These are phyloP conservation scores for Suhomyces faveliae DNA, from an alignment of 805 yeast species.

Conservation along the genomic window DNA sequence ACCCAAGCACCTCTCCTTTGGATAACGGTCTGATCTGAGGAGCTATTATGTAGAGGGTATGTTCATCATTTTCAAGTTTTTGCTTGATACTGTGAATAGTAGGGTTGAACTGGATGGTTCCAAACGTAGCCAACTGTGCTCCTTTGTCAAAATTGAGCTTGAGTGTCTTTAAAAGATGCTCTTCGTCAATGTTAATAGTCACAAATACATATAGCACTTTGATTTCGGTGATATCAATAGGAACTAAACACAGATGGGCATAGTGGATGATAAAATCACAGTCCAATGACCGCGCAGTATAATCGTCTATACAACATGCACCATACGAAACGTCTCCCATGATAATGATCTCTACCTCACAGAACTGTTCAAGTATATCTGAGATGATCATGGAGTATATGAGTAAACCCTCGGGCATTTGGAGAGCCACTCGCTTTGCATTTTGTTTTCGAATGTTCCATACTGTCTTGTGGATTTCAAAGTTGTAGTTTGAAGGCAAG, in stretches of 20 bases:
- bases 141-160: slow-evolving; percentile 65
- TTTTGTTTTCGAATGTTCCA: slow-evolving; percentile 80
- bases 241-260: slow-evolving; percentile 96
- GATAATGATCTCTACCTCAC: slow-evolving; percentile 79
- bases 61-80: slow-evolving; percentile 51
- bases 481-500: slow-evolving; percentile 88
- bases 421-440: slow-evolving; percentile 86
- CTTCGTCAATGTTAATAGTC: slow-evolving; percentile 83
- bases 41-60: slow-evolving; percentile 62
- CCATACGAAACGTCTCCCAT: slow-evolving; percentile 99
- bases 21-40: slow-evolving; percentile 93
- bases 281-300: slow-evolving; percentile 85
- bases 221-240: slow-evolving; percentile 86
- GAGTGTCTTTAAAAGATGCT: slow-evolving; percentile 76
- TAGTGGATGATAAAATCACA: slow-evolving; percentile 95
- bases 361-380: slow-evolving; percentile 90
- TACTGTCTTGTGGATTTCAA: slow-evolving; percentile 92
- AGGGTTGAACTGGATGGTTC: slow-evolving; percentile 97
- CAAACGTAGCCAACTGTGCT: slow-evolving; percentile 75
- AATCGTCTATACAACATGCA: slow-evolving; percentile 97
- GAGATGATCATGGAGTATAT: slow-evolving; percentile 87
- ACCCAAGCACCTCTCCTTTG: slow-evolving; percentile 94
- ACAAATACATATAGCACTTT: slow-evolving; percentile 95
- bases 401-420: slow-evolving; percentile 95
- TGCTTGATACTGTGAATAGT: slow-evolving; percentile 77